A percentile compares a stretch with the other conserved stretches of the same genome.
Conservation (phyloP, 371 early-diverging fungal species). For the Zychaea mexicana region DNA sequence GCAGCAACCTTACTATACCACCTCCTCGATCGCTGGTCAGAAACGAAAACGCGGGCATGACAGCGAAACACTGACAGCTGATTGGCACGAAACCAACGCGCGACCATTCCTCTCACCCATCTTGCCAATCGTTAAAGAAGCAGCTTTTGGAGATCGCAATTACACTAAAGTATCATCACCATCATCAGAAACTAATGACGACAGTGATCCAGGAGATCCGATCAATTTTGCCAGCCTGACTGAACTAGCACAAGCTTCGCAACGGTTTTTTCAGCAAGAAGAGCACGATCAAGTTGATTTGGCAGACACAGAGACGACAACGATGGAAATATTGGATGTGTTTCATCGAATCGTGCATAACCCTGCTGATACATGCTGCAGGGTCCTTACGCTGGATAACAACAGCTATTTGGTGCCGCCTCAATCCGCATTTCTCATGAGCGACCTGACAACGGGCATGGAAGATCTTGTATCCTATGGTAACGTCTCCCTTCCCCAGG, state of each 20-base stretch:
- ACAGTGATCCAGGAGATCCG: slow-evolving; percentile 4
- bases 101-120: slow-evolving; percentile 16
- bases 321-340: slow-evolving; percentile 32
- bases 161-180: background rate
- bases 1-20: slow-evolving; percentile 34
- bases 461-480: slow-evolving; percentile 27
- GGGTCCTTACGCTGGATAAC: slow-evolving; percentile 17
- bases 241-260: slow-evolving; percentile 27
- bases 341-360: slow-evolving; percentile 30
- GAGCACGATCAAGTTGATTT: slow-evolving; percentile 1
- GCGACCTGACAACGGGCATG: slow-evolving; percentile 34
- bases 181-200: background rate
- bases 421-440: slow-evolving; percentile 34
- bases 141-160: background rate
- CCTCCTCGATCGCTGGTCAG: slow-evolving; percentile 9
- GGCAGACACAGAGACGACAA: slow-evolving; percentile 2
- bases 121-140: slow-evolving; percentile 8
- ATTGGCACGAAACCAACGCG: slow-evolving; percentile 24
- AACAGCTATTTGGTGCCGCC: slow-evolving; percentile 43
- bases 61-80: slow-evolving; percentile 29
- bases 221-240: slow-evolving; percentile 37
- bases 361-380: slow-evolving; percentile 1
- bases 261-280: slow-evolving; percentile 11
- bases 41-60: slow-evolving; percentile 21
- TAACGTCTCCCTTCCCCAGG: no score